A percentile compares a stretch with the other conserved stretches of the same genome.
phyloP scores from a whole-genome alignment of 2,329 filamentous ascomycete species.

The Sporothrix variecibatus region DNA sequence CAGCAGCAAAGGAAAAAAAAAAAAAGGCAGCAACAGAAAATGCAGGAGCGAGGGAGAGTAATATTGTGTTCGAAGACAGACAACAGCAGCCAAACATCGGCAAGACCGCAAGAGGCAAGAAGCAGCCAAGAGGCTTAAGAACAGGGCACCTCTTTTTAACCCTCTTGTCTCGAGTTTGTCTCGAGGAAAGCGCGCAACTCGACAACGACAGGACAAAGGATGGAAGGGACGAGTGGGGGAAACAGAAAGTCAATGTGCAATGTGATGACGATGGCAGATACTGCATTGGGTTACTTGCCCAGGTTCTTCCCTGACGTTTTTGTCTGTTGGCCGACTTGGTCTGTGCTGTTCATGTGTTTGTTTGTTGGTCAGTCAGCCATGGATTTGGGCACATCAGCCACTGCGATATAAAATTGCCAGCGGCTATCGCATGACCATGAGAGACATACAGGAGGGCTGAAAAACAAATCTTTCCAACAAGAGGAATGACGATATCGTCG shows the following conservation, averaged over 20 bases:
- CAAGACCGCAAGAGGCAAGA: background rate
- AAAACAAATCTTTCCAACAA: background rate
- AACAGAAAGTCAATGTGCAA: background rate
- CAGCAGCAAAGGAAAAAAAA: background rate
- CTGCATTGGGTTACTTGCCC: background rate
- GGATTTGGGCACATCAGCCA: background rate
- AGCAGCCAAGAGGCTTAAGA: background rate
- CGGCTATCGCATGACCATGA: background rate
- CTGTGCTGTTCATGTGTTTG: background rate
- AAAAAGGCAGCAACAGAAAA: background rate
- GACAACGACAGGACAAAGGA: background rate
- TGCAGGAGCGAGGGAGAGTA: background rate
- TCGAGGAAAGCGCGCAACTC: background rate
- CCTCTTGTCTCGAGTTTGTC: background rate
- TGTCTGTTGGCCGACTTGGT: background rate
- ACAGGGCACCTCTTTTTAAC: background rate
- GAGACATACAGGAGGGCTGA: background rate
- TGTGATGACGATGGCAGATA: background rate
- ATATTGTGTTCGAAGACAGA: background rate
- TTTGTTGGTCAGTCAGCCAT: too few species aligned
- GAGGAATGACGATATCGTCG: background rate
- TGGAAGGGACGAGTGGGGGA: background rate
- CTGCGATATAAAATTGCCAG: background rate
- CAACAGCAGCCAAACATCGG: background rate
- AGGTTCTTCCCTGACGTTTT: background rate